Conservation (phyloP, 805 yeast species). For the Sugiyamaella boreocaroliniensis region DNA sequence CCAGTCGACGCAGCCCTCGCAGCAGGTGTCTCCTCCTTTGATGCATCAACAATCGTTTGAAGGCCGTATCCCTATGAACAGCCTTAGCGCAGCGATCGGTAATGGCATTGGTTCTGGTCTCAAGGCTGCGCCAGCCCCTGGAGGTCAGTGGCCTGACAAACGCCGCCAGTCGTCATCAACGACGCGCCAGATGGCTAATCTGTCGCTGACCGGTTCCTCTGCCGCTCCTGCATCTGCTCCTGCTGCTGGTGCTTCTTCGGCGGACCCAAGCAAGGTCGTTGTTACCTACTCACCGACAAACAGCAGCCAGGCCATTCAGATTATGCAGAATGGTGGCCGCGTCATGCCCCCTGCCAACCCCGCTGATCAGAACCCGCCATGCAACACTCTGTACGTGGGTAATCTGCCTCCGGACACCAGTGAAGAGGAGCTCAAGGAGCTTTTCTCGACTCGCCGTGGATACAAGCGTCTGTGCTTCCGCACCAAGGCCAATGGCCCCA, state of each 20-base stretch:
- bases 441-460: constrained; percentile 85
- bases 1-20: constrained; percentile 3
- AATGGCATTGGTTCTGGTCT: neutral
- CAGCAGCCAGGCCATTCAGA: constrained; percentile 29
- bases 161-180: neutral
- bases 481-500: constrained; percentile 84
- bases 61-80: neutral
- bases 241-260: neutral
- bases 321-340: constrained; percentile 35
- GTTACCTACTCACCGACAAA: constrained; percentile 29
- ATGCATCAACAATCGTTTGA: neutral
- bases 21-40: neutral
- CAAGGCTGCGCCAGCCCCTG: neutral
- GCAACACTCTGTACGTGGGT: constrained; percentile 94
- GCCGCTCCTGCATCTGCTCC: neutral
- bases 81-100: neutral
- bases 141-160: neutral
- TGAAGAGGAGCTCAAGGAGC: constrained; percentile 80
- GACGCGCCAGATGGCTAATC: neutral
- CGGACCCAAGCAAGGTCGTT: constrained; percentile 23
- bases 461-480: constrained; percentile 89
- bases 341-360: constrained; percentile 69
- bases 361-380: constrained; percentile 98
- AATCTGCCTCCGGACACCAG: constrained; percentile 96
- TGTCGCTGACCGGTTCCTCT: neutral